Percentiles rank a stretch among this genome's conserved stretches.
Conservation (phyloP, 2,329 filamentous ascomycete species). For the Harringtonia lauricola region DNA sequence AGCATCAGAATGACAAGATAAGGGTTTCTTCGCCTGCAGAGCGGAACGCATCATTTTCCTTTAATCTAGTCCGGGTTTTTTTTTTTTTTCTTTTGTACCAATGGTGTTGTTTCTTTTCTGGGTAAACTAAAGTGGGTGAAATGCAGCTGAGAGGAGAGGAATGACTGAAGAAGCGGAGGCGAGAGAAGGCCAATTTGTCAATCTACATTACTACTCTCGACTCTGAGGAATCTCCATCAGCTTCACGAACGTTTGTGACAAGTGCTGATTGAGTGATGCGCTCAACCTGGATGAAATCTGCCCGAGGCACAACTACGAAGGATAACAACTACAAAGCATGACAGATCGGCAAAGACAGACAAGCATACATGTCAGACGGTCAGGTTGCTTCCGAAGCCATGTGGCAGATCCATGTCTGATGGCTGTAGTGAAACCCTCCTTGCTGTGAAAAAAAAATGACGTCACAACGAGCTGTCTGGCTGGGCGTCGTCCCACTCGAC, state of each 20-base stretch:
- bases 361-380: neutral
- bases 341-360: neutral
- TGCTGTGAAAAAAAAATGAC: too few species aligned
- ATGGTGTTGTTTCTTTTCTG: neutral
- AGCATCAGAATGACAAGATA: too few species aligned
- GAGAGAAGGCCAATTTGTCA: neutral
- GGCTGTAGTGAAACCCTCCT: conserved; percentile 1
- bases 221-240: neutral
- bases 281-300: too few species aligned
- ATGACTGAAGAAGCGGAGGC: neutral
- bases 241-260: neutral
- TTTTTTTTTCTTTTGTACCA: neutral
- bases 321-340: too few species aligned
- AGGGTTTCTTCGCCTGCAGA: too few species aligned
- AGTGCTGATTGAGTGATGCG: too few species aligned
- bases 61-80: neutral
- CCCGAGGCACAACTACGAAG: too few species aligned
- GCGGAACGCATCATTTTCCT: neutral
- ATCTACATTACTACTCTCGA: neutral
- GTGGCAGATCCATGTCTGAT: conserved; percentile 4
- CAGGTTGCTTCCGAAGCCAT: too few species aligned
- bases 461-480: too few species aligned
- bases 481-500: conserved; percentile 20
- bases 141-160: neutral
- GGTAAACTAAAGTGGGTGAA: neutral